Evolutionary conservation across 306 rosid genomes (phyloP).

Genomic region (Rubus idaeus): DNA sequence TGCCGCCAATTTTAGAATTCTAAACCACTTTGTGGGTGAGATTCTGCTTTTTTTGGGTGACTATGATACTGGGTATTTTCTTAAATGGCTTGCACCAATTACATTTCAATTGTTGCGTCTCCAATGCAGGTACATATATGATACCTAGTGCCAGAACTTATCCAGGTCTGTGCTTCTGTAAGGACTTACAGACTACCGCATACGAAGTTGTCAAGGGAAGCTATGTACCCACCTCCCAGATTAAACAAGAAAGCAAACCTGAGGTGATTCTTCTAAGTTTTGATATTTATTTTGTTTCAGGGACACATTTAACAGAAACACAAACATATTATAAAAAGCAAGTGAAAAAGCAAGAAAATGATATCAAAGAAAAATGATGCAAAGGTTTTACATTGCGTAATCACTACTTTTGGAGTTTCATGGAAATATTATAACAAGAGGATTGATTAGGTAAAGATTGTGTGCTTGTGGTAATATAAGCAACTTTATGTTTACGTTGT

Average conservation of each 20-base stretch:
- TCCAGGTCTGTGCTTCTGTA: constrained; percentile 45
- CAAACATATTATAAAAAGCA: no score
- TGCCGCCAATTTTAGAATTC: not conserved
- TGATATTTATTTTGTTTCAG: not conserved
- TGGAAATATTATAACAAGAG: not conserved
- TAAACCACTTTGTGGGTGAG: not conserved
- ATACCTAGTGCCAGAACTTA: constrained; percentile 38
- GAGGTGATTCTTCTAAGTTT: constrained; percentile 36
- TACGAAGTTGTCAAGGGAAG: constrained; percentile 81
- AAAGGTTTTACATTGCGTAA: not conserved
- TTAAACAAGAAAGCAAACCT: constrained; percentile 36
- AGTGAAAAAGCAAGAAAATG: not conserved
- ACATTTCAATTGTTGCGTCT: not conserved
- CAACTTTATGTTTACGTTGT: not conserved
- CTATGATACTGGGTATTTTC: not conserved
- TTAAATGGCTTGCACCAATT: constrained; percentile 6
- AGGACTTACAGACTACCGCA: constrained; percentile 59
- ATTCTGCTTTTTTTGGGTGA: not conserved
- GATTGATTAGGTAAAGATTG: no score
- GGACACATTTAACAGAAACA: not conserved
- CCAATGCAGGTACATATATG: constrained; percentile 31
- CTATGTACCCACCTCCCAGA: constrained; percentile 48
- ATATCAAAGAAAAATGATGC: not conserved
- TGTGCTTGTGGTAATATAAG: not conserved
- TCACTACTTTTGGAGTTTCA: not conserved